Base-by-base conservation (phyloP, 2,329 filamentous ascomycete genomes). In the Aulographum hederae region DNA sequence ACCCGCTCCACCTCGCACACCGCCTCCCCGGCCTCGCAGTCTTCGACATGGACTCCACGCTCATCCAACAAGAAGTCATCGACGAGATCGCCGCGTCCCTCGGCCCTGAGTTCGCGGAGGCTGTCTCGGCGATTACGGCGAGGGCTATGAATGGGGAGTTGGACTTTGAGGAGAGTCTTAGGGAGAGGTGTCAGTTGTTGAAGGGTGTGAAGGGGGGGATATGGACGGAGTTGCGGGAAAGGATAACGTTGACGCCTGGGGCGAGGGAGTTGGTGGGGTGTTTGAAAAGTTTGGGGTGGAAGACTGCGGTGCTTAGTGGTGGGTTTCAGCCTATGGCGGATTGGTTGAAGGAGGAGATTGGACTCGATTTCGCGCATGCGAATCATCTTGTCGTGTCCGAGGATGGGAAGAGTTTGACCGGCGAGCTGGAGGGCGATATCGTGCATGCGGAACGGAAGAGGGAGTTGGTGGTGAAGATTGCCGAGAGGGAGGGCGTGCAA, bases 31-130 rank as follows among this genome's bases (percentile, higher is more conserved):
- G 86, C 6, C 63, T 95, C 8, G 84, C 86, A 3, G 81, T 94
- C 19, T 98, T 98, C 47, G 89, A 98, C 53, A 98, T 98, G 89
- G 89, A 98, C 58, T 89, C 78, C 53, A 98, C 89, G 0, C 67
- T 98, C 37, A 95, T 98, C 50, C 78, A 86, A 33, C 85, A 98
- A 53, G 89, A 98, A 58, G 85, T 94, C 37, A 95, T 98, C 48
- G 89, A 98, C 53, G 74, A 95, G 45, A 75, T 98, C 34, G 89
- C 89, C 3, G 73, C 78, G 33, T 78, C 78, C 23, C 71, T 93
- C 2, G 80, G 82, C 32, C 21, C 21, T 25, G 21, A 10, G 10
- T 67, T 91, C n/a, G 73, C 81, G 43, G 73, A 73, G 32, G 63
- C 79, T 44, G 86, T 98, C 25, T 78, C 82, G 6, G 66, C 76